Conservation (phyloP, 257 asterid genomes). For the Plantago major region DNA sequence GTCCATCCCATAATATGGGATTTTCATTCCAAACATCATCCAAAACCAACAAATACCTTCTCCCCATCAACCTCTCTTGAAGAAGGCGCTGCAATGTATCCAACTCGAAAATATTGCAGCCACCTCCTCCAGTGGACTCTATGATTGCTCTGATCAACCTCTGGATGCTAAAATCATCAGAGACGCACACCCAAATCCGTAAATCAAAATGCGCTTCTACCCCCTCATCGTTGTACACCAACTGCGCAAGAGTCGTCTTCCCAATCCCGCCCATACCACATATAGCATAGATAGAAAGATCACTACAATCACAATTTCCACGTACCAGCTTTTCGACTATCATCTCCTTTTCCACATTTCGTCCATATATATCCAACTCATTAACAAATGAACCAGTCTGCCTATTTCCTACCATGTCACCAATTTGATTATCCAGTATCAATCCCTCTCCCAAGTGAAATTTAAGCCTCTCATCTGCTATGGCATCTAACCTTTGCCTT, state of each 20-base stretch:
- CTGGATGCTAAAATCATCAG: conserved; percentile 21
- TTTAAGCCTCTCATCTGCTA: conserved; percentile 14
- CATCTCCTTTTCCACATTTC: conserved; percentile 24
- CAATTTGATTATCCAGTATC: conserved; percentile 15
- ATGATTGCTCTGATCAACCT: conserved; percentile 22
- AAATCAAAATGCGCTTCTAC: conserved; percentile 15
- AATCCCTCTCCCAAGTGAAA: conserved; percentile 23
- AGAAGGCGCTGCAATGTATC: conserved; percentile 20
- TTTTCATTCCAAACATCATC: conserved; percentile 38
- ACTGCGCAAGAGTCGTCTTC: conserved; percentile 27
- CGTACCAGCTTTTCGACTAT: conserved; percentile 16
- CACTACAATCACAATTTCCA: conserved; percentile 8
- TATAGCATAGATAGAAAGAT: conserved; percentile 23
- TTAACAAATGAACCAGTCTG: conserved; percentile 27
- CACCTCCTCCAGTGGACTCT: conserved; percentile 7
- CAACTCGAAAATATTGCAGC: conserved; percentile 10
- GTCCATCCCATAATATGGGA: conserved; percentile 17
- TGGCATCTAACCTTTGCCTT: conserved; percentile 17
- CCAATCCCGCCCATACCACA: conserved; percentile 29
- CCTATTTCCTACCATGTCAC: conserved; percentile 5
- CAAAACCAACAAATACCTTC: conserved; percentile 22
- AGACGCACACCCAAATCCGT: conserved; percentile 26
- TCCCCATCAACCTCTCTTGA: conserved; percentile 22
- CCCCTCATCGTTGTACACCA: conserved; percentile 27
- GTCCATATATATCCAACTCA: conserved; percentile 26